These are phyloP conservation scores for Fomitopsis serialis DNA, from an alignment of 768 basidiomycete species.

Conservation along the genomic window DNA sequence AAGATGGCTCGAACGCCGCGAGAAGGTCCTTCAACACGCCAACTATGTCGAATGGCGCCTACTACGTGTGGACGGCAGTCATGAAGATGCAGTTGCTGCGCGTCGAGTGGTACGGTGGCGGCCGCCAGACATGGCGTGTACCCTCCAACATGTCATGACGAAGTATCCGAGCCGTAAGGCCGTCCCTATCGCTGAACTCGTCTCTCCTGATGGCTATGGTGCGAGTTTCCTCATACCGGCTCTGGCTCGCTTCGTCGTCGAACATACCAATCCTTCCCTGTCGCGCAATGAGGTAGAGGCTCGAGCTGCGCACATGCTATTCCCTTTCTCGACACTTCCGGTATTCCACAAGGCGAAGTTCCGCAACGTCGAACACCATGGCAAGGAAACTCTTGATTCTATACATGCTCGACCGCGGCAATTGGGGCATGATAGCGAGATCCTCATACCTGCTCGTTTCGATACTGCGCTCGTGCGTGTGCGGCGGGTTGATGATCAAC, in stretches of 20 bases:
- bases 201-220: background rate
- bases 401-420: slow-evolving; percentile 25
- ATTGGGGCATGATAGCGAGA: slow-evolving; percentile 9
- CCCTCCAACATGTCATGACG: background rate
- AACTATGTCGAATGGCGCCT: slow-evolving; percentile 9
- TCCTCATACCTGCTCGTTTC: slow-evolving; percentile 22
- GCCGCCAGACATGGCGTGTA: background rate
- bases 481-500: background rate
- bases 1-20: slow-evolving; percentile 7
- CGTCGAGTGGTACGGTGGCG: background rate
- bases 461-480: slow-evolving; percentile 28
- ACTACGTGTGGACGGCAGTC: background rate
- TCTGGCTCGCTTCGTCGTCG: slow-evolving; percentile 4
- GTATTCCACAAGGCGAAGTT: slow-evolving; percentile 30
- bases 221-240: slow-evolving; percentile 1
- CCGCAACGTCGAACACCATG: slow-evolving; percentile 10
- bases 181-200: background rate
- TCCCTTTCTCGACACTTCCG: slow-evolving; percentile 21
- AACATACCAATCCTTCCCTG: background rate
- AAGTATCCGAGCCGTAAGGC: background rate
- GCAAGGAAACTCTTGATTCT: slow-evolving; percentile 19
- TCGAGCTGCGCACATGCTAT: background rate
- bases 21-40: slow-evolving; percentile 9
- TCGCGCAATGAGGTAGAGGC: background rate
- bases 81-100: background rate